These are phyloP conservation scores for Kwoniella sp. DNA, from an alignment of 768 basidiomycete genomes.

Conservation along the genomic window DNA sequence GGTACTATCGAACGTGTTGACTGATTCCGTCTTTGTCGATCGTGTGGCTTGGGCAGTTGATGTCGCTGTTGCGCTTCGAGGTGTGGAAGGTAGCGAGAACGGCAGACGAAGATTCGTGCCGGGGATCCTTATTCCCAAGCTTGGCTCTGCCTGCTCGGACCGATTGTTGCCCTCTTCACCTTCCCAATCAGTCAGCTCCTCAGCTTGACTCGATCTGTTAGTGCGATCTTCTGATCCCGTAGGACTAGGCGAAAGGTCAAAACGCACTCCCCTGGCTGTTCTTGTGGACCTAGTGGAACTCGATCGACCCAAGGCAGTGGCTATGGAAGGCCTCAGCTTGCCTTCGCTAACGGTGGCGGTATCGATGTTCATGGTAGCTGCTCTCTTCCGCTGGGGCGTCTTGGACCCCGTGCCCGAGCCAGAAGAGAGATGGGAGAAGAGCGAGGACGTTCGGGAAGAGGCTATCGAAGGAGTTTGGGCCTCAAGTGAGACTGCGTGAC, in stretches of 20 bases:
- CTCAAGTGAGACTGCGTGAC: no score
- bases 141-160: slow-evolving; percentile 6
- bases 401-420: not conserved
- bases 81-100: not conserved
- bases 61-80: not conserved
- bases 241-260: slow-evolving; percentile 19
- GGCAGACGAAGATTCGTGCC: slow-evolving; percentile 21
- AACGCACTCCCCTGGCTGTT: slow-evolving; percentile 32
- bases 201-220: not conserved
- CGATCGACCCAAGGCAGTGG: slow-evolving; percentile 12
- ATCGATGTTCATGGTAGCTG: not conserved
- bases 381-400: slow-evolving; percentile 4
- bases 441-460: not conserved
- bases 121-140: slow-evolving; percentile 26
- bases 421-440: not conserved
- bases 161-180: not conserved
- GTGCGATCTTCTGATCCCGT: not conserved
- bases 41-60: not conserved
- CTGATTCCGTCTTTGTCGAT: not conserved
- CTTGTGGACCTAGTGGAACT: slow-evolving; percentile 7
- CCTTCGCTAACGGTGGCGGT: not conserved
- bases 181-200: slow-evolving; percentile 10
- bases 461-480: not conserved
- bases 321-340: not conserved
- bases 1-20: not conserved